Evolutionary conservation across 345 rosid species (phyloP).

Genomic region (Pugionium cornutum): DNA sequence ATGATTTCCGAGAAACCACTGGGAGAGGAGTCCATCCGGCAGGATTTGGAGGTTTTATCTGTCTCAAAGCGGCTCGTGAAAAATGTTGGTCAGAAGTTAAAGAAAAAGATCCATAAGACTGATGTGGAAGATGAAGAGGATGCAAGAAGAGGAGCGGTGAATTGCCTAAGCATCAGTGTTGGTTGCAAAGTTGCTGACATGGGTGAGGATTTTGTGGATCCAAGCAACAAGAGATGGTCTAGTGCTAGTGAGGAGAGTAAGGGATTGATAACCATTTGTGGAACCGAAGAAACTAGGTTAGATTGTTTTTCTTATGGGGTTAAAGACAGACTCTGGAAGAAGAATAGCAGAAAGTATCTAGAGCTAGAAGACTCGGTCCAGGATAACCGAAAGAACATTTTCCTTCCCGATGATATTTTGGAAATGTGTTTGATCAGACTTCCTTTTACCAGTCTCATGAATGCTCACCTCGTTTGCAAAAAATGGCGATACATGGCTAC

Average conservation of each 20-base stretch:
- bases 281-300: conserved; percentile 64
- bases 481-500: conserved; percentile 84
- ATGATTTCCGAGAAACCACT: conserved; percentile 54
- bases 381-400: conserved; percentile 58
- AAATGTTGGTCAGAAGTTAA: conserved; percentile 75
- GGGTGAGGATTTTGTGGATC: conserved; percentile 75
- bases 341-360: conserved; percentile 51
- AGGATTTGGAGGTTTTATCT: conserved; percentile 67
- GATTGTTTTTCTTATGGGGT: conserved; percentile 92
- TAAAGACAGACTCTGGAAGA: conserved; percentile 83
- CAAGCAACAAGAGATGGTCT: conserved; percentile 68
- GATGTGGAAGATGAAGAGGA: conserved; percentile 61
- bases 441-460: conserved; percentile 79
- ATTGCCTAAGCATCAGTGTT: conserved; percentile 70
- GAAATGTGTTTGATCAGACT: conserved; percentile 94
- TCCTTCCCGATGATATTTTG: conserved; percentile 83
- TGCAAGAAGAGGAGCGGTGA: conserved; percentile 53
- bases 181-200: conserved; percentile 98
- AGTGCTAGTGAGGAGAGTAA: conserved; percentile 82
- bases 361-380: conserved; percentile 49
- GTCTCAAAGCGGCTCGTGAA: conserved; percentile 75
- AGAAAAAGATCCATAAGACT: conserved; percentile 52
- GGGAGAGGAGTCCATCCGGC: conserved; percentile 58
- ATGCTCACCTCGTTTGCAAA: conserved; percentile 91
- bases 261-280: conserved; percentile 58